A percentile compares a stretch with the other conserved stretches of the same genome.
Evolutionary conservation across 176 grass and related monocot genomes (phyloP).

Genomic region (Raddia distichophylla): DNA sequence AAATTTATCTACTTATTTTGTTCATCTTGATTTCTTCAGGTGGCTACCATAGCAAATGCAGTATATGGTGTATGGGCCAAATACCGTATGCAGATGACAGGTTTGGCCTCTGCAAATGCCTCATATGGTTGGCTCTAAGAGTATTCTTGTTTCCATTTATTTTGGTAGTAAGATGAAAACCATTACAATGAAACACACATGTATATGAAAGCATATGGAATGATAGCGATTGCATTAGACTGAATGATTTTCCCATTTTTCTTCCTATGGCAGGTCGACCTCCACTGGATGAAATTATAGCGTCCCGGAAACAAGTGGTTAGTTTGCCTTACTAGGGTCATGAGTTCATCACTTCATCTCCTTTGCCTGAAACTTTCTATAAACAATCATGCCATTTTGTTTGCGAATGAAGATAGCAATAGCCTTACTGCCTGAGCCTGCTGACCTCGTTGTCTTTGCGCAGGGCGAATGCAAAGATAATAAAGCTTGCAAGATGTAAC

Average conservation of each 20-base stretch:
- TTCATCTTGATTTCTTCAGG: conserved; percentile 48
- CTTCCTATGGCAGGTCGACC: conserved; percentile 62
- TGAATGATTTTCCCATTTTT: neutral
- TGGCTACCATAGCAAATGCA: conserved; percentile 83
- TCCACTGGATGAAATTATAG: conserved; percentile 67
- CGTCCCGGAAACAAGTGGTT: conserved; percentile 41
- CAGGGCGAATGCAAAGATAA: conserved; percentile 71
- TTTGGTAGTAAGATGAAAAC: neutral
- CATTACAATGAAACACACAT: neutral
- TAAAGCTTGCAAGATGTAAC: conserved; percentile 67
- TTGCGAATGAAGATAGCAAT: neutral
- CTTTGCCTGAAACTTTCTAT: neutral
- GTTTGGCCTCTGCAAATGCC: conserved; percentile 26
- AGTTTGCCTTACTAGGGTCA: neutral
- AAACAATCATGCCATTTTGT: neutral
- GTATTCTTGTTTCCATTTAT: neutral
- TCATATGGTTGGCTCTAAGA: neutral
- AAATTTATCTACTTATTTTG: neutral
- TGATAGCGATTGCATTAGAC: neutral
- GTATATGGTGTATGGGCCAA: conserved; percentile 90
- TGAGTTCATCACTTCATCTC: neutral
- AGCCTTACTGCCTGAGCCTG: neutral
- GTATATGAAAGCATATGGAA: conserved; percentile 3
- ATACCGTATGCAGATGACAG: conserved; percentile 95
- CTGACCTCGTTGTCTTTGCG: neutral